Conservation (phyloP, 176 grass and related monocot genomes). For the Hordeum marinum region DNA sequence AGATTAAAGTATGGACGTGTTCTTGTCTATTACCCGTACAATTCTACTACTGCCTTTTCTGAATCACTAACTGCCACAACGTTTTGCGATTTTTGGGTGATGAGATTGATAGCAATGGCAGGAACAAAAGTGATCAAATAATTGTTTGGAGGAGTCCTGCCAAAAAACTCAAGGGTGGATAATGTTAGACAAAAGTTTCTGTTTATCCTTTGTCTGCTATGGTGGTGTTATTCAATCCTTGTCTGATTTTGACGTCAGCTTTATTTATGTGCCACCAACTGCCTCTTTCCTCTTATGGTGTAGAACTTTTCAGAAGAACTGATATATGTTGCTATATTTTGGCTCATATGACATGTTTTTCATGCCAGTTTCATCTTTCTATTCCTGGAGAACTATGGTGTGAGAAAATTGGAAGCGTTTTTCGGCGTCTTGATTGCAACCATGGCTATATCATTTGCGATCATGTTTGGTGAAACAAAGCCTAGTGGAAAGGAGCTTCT, state of each 20-base stretch:
- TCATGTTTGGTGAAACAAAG: slow-evolving; percentile 95
- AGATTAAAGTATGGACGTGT: neutral
- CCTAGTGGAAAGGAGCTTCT: slow-evolving; percentile 87
- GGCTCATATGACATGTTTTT: slow-evolving; percentile 30
- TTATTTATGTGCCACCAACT: neutral
- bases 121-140: slow-evolving; percentile 11
- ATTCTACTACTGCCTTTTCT: neutral
- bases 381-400: slow-evolving; percentile 94
- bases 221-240: neutral
- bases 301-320: neutral
- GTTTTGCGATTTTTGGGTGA: neutral
- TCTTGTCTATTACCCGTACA: slow-evolving; percentile 14
- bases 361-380: slow-evolving; percentile 86
- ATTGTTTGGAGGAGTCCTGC: neutral
- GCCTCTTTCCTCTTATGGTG: neutral
- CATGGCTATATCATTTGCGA: slow-evolving; percentile 78
- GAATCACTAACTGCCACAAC: neutral
- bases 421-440: slow-evolving; percentile 77
- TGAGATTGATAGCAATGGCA: slow-evolving; percentile 8
- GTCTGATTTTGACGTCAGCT: slow-evolving; percentile 3
- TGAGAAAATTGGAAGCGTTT: slow-evolving; percentile 96
- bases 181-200: neutral
- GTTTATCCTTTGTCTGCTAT: neutral
- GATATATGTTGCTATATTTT: slow-evolving; percentile 3
- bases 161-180: neutral